phyloP scores from a whole-genome alignment of 2,329 filamentous ascomycete genomes.

The Domatiomyces globalis region DNA sequence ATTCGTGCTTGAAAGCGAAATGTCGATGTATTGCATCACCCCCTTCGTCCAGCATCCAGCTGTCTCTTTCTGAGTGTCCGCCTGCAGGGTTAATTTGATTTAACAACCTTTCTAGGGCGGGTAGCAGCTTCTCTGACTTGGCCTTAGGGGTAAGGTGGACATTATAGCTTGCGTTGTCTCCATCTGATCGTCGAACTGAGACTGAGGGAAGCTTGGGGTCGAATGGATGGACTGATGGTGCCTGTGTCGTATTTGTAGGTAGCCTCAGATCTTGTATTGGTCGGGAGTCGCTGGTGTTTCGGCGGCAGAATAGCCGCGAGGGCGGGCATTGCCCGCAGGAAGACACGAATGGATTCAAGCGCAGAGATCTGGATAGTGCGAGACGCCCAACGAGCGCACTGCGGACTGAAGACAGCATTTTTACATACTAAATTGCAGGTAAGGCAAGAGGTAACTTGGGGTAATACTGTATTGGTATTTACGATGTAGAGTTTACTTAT shows the following conservation, averaged over 20 bases:
- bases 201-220: neutral
- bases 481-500: too few relatives aligned
- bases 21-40: conserved; percentile 16
- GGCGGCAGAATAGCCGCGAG: neutral
- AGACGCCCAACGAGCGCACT: neutral
- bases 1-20: conserved; percentile 3
- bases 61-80: neutral
- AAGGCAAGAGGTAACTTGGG: too few relatives aligned
- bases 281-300: neutral
- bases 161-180: neutral
- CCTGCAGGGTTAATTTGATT: neutral
- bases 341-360: neutral
- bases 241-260: neutral
- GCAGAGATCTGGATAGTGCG: neutral
- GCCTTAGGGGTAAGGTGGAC: neutral
- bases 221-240: neutral
- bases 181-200: neutral
- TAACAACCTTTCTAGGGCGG: neutral
- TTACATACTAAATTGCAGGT: neutral
- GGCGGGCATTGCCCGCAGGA: neutral
- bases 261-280: neutral
- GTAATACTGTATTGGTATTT: too few relatives aligned
- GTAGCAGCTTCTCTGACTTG: neutral
- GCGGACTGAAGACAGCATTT: neutral
- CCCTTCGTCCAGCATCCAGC: conserved; percentile 13